Base-by-base conservation (phyloP, 495 filamentous ascomycete species). In the Hapsidospora chrysogenum region DNA sequence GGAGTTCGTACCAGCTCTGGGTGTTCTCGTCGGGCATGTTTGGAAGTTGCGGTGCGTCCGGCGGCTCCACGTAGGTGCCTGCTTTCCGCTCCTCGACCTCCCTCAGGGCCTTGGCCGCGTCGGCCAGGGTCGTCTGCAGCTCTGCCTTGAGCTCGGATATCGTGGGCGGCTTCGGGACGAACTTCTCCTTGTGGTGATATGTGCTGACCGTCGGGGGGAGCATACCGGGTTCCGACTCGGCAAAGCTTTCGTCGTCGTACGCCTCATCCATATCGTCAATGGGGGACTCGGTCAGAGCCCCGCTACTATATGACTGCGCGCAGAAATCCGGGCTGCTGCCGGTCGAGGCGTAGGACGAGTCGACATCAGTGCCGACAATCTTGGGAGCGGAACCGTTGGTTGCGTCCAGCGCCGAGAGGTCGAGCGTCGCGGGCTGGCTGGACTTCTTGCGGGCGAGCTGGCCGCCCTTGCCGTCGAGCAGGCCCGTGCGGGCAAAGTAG, bases 201-300 rank as follows among this genome's bases (percentile, higher is more conserved):
- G 92, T 96, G 61, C 85, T 94, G 7, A 85, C 85, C 0, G 89
- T 97, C 3, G 89, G 89, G 4, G 89, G 89, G 10, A 94, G 74
- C 77, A 97, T 87, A 26, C 72, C 60, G 17, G 68, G 61, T 13
- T 78, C 72, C 13, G 65, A 57, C 41, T 76, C 71, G 1, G 73
- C 63, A 23, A 70, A 69, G 22, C 76, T 67, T n/a, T n/a, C n/a
- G 40, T 66, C 63, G 1, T 69, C 70, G 41, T 61, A 72, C 40
- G 58, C 69, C 32, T 63, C 68, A 15, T 66, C 67, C n/a, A 68
- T 57, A 31, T 71, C 64, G 14, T 72, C 71, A 19, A 70, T 56
- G 7, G 75, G 67, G 2, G 79, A 63, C 60, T 84, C 53, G 53
- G 65, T 55, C 33, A 63, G 54, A 9, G 50, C 47, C 15, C 53